phyloP scores from a whole-genome alignment of 2,329 filamentous ascomycete species.

The Aspergillus awamori region DNA sequence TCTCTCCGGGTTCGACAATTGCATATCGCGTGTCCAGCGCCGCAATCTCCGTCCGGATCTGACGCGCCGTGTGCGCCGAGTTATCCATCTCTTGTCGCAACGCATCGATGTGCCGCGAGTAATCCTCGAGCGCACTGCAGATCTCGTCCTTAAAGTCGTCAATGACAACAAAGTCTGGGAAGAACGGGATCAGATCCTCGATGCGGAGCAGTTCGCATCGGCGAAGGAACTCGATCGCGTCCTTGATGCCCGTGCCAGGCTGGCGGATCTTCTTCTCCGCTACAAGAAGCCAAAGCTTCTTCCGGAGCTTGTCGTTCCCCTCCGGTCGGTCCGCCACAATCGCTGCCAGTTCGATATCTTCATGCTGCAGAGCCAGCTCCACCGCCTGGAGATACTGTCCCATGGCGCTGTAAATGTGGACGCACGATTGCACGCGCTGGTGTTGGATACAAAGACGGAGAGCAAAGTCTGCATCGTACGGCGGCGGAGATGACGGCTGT shows the following conservation, averaged over 20 bases:
- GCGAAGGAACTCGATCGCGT: constrained; percentile 89
- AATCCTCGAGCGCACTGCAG: constrained; percentile 88
- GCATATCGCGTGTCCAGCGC: constrained; percentile 86
- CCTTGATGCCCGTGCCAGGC: constrained; percentile 82
- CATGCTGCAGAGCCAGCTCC: constrained; percentile 84
- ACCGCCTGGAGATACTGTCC: constrained; percentile 91
- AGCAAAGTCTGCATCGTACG: constrained; percentile 94
- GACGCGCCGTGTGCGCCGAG: constrained; percentile 79
- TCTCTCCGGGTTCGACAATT: constrained; percentile 93
- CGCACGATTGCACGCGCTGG: constrained; percentile 87
- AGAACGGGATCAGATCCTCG: constrained; percentile 96
- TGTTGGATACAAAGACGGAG: constrained; percentile 94
- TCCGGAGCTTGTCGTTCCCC: constrained; percentile 76
- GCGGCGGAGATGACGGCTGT: constrained; percentile 80
- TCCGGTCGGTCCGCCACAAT: constrained; percentile 83
- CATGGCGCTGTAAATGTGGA: constrained; percentile 98
- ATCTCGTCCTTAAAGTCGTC: constrained; percentile 99
- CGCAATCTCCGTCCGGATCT: constrained; percentile 88
- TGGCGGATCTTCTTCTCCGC: constrained; percentile 87
- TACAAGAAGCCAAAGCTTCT: constrained; percentile 93
- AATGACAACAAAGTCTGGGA: constrained; percentile 97
- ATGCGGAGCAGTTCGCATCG: constrained; percentile 90
- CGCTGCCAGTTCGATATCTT: constrained; percentile 85
- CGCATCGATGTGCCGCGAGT: constrained; percentile 84
- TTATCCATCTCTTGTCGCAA: constrained; percentile 96